Evolutionary conservation across 352 stramenopile genomes (phyloP), one percentile per base, ranked within the genome.

Genomic region (Pythium dissotocum): DNA sequence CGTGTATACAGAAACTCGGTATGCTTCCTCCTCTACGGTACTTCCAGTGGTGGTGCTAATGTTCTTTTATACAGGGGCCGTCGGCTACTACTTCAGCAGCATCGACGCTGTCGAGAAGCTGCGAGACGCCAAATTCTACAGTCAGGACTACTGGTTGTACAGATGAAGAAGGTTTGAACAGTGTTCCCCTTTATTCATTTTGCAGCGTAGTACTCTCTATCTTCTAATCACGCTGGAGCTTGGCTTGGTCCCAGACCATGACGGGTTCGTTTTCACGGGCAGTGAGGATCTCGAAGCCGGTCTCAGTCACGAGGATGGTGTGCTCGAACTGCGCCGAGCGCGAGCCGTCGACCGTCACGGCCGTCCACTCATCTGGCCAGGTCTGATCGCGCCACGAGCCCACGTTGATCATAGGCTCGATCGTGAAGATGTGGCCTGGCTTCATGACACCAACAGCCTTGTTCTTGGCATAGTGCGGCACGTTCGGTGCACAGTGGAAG

Each of bases 351-450:
- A 78, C 85, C 6, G 98, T 99, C 14, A 98, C 94, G 13, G 91
- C 93, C 28, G 97, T 99, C 98, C 98, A 99, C 69, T 99, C 96
- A 75, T 99, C 98, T 18, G 92, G 93, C 97, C 97, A 99, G 6
- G 90, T 98, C 72, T 86, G 72, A 70, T 93, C 88, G 90, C 94
- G 73, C 91, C 87, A 91, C 65, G 80, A 79, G 24, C 83, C 97
- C n/a, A 98, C 77, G 80, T 99, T 99, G 72, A 99, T 99, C 98
- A 99, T 99, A 9, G 97, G 98, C 74, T 99, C 98, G 61, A 99
- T 98, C 0, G 98, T 99, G 79, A 99, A 99, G 49, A 99, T 97
- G 82, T 99, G 96, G 30, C 97, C 97, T 3, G 91, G 88, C 68
- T 98, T 98, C 94, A 99, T 99, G 26, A 98, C 95, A 36, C 97